phyloP scores from a whole-genome alignment of 176 grass and related monocot species.

The Carex kokanica region DNA sequence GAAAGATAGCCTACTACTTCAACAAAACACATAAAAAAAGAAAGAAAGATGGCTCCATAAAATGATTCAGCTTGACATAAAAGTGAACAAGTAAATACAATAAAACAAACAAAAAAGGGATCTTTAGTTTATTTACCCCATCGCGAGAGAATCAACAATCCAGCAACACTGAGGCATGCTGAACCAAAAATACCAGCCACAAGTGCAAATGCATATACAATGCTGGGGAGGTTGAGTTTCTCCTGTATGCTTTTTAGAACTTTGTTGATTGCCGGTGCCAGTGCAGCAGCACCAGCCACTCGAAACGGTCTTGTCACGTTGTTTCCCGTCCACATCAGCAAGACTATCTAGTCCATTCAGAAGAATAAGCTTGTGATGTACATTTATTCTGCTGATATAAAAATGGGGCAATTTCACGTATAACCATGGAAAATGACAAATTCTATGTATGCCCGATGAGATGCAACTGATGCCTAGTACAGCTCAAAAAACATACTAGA shows the following conservation, averaged over 20 bases:
- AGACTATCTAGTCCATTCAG: conserved; percentile 44
- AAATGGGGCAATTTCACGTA: neutral
- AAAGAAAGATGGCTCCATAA: neutral
- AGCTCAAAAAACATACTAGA: neutral
- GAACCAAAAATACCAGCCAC: conserved; percentile 38
- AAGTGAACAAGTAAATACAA: neutral
- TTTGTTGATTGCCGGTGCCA: conserved; percentile 40
- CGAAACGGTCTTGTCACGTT: conserved; percentile 56
- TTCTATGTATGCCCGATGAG: neutral
- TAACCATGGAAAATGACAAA: neutral
- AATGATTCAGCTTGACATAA: neutral
- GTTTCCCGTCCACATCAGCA: conserved; percentile 64
- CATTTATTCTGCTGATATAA: neutral
- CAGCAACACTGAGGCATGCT: conserved; percentile 39
- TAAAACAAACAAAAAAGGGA: neutral
- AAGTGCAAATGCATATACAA: conserved; percentile 45
- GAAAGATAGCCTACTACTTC: too few relatives aligned
- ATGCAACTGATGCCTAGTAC: neutral
- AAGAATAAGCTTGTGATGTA: conserved; percentile 7
- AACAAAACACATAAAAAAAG: neutral
- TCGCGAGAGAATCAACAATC: conserved; percentile 51
- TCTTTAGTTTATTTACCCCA: conserved; percentile 54
- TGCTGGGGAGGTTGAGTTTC: conserved; percentile 48
- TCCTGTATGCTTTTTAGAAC: conserved; percentile 45
- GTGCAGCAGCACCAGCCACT: conserved; percentile 46